Evolutionary conservation across 306 rosid species (phyloP), one percentile per base, ranked within the genome.

Genomic region (apple (Malus domestica)): DNA sequence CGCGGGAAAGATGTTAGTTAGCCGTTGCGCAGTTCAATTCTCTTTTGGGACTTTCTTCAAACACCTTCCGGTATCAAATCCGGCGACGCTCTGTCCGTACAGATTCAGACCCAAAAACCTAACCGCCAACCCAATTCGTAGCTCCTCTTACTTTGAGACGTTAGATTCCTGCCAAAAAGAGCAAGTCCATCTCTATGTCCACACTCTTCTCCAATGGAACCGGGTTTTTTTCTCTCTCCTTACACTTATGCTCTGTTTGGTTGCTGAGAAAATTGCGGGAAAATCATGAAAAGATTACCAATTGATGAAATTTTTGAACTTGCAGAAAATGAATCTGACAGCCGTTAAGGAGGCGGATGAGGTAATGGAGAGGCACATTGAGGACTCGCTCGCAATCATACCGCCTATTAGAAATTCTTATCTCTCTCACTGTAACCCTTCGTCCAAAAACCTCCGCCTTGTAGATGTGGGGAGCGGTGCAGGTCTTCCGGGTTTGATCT

Each of bases 381-480:
- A 92, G 83, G 98, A 90, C 72, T 95, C 97, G 32, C 97, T 95
- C 10, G 89, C 98, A 5, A 88, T 95, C 55, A 76, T 90, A 74
- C 84, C 90, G 8, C 90, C 97, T 8, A 68, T 95, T 22, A 85
- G 78, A 38, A 83, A 82, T 23, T 83, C 70, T n/a, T 90, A 88
- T 81, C 66, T 54, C 44, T 76, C 82, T 49, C 79, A 80, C 63
- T 85, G 90, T 67, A 67, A 79, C 27, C 20, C 23, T 57, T 74
- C 87, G 1, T 52, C 59, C 44, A 72, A 89, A 2, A 79, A 70
- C 49, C 63, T 92, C 60, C 87, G 83, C 20, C 85, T 95, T 3
- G 87, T 90, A 4, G 97, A 95, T 46, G 97, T 95, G 27, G 98
- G 98, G 76, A 92, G 91, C 2, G 97, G 98, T 19, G 95, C 98